Evolutionary conservation across 2,329 filamentous ascomycete species (phyloP).

Genomic region (Aspergillus unguis): DNA sequence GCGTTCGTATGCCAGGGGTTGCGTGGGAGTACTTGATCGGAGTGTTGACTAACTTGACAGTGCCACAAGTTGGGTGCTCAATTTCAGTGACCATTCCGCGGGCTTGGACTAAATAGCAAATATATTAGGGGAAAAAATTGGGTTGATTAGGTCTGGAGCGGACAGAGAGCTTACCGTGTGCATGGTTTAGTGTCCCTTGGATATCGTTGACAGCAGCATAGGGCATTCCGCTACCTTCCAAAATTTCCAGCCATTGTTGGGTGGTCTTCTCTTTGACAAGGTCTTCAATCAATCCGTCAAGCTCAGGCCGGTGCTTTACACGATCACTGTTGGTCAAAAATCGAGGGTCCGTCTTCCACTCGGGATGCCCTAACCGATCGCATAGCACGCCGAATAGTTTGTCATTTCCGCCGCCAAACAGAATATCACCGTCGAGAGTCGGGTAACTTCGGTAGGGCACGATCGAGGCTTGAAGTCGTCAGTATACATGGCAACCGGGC

Average conservation of each 20-base stretch:
- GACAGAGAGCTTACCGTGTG: constrained; percentile 61
- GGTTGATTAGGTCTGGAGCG: neutral
- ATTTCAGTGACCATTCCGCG: constrained; percentile 87
- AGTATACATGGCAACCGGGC: constrained; percentile 2
- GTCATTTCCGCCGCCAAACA: constrained; percentile 64
- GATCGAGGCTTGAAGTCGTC: constrained; percentile 69
- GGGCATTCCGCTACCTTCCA: constrained; percentile 90
- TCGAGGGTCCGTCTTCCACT: constrained; percentile 56
- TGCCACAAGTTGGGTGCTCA: constrained; percentile 76
- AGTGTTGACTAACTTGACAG: constrained; percentile 86
- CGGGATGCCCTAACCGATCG: constrained; percentile 54
- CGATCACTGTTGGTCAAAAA: constrained; percentile 59
- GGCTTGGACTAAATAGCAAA: constrained; percentile 53
- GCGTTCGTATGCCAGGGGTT: constrained; percentile 68
- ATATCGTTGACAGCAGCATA: constrained; percentile 95
- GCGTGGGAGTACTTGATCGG: constrained; percentile 91
- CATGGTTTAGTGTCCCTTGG: constrained; percentile 75
- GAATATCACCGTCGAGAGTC: constrained; percentile 60
- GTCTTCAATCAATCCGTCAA: constrained; percentile 76
- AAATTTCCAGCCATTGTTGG: constrained; percentile 76
- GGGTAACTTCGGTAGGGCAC: constrained; percentile 87
- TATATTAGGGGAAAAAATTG: neutral
- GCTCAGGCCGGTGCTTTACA: constrained; percentile 65
- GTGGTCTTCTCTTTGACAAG: constrained; percentile 76
- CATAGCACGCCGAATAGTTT: constrained; percentile 59